Evolutionary conservation across 345 rosid genomes (phyloP).

Genomic region (Arabidopsis suecica): DNA sequence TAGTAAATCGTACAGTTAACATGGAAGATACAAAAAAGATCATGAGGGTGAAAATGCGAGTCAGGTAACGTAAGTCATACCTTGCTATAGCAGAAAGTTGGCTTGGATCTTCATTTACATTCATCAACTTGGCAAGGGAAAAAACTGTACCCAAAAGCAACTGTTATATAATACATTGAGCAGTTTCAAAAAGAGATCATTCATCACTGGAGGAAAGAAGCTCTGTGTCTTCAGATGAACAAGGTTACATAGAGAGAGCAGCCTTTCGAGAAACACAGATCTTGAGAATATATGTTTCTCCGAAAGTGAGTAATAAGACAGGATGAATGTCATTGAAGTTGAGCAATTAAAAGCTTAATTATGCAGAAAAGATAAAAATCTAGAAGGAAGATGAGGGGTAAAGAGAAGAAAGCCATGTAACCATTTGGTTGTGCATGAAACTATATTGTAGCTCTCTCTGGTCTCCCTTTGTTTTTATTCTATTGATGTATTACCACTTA

Average conservation of each 20-base stretch:
- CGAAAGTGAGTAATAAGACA: conserved; percentile 68
- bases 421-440: too few species aligned
- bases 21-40: not conserved
- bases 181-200: not conserved
- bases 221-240: conserved; percentile 37
- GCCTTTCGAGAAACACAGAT: conserved; percentile 69
- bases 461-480: too few species aligned
- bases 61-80: conserved; percentile 43
- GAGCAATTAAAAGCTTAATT: not conserved
- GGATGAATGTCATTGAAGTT: not conserved
- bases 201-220: conserved; percentile 1
- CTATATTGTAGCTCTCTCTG: too few species aligned
- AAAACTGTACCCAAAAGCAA: conserved; percentile 56
- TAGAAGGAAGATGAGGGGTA: not conserved
- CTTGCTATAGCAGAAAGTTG: conserved; percentile 94
- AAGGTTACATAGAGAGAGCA: conserved; percentile 84
- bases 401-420: conserved; percentile 7
- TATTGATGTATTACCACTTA: too few species aligned
- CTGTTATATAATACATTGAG: not conserved
- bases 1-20: not conserved
- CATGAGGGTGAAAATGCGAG: conserved; percentile 6
- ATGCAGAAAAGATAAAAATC: not conserved
- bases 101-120: conserved; percentile 77
- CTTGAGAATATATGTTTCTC: conserved; percentile 63
- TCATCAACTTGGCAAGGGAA: conserved; percentile 91